Conservation (phyloP, 768 basidiomycete species). For the Leccinellum albellum region DNA sequence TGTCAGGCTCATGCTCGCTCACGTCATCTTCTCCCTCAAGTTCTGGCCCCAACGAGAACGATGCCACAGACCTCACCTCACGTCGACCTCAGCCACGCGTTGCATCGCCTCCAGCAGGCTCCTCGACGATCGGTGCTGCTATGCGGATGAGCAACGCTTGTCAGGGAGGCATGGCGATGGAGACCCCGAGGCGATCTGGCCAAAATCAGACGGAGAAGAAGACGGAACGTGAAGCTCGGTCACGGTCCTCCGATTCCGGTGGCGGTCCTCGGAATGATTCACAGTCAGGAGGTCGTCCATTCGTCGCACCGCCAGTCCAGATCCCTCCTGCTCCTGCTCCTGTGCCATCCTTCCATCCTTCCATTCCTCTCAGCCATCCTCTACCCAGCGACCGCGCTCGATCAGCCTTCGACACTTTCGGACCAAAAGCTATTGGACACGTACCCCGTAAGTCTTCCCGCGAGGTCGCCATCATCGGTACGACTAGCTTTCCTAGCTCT, state of each 20-base stretch:
- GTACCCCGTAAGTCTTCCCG: slow-evolving; percentile 43
- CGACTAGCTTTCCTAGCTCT: slow-evolving; percentile 30
- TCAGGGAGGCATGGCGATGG: slow-evolving; percentile 59
- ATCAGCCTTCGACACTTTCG: slow-evolving; percentile 47
- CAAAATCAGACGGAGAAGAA: slow-evolving; percentile 26
- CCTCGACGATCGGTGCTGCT: slow-evolving; percentile 30
- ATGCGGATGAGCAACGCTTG: slow-evolving; percentile 52
- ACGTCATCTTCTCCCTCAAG: slow-evolving; percentile 29
- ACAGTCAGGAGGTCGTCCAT: slow-evolving; percentile 44
- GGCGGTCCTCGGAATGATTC: slow-evolving; percentile 29
- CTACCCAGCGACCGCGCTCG: slow-evolving; percentile 35
- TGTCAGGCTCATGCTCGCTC: slow-evolving; percentile 5
- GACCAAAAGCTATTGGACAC: slow-evolving; percentile 33
- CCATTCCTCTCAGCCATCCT: slow-evolving; percentile 12
- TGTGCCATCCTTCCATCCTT: slow-evolving; percentile 19
- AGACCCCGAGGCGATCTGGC: slow-evolving; percentile 28
- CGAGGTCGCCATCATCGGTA: slow-evolving; percentile 52
- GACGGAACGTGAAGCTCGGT: slow-evolving; percentile 9
- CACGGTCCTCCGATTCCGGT: slow-evolving; percentile 22
- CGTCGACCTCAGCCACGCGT: slow-evolving; percentile 13
- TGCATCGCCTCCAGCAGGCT: slow-evolving; percentile 27
- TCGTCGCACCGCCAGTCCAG: slow-evolving; percentile 73
- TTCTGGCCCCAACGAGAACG: slow-evolving; percentile 45
- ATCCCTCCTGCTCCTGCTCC: slow-evolving; percentile 42
- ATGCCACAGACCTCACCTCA: slow-evolving; percentile 20